A percentile compares a stretch with the other conserved stretches of the same genome.
Conservation (phyloP, 2,329 filamentous ascomycete genomes). For the Pezicula carpinea region DNA sequence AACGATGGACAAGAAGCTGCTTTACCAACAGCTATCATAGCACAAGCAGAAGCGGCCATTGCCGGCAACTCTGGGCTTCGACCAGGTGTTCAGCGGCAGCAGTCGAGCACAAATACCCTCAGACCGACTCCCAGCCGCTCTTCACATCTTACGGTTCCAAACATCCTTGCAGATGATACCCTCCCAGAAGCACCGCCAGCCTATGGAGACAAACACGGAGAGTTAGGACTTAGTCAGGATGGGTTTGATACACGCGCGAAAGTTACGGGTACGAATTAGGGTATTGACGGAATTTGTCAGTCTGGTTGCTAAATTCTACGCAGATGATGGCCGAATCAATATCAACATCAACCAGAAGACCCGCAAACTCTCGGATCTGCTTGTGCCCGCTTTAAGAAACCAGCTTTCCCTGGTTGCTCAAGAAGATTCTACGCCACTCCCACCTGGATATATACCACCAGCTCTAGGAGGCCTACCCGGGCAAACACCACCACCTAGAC, state of each 20-base stretch:
- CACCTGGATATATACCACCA: slow-evolving; percentile 69
- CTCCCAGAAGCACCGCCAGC: slow-evolving; percentile 40
- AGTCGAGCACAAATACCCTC: neutral
- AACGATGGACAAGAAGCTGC: slow-evolving; percentile 24
- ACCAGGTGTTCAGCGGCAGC: neutral
- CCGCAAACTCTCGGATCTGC: slow-evolving; percentile 58
- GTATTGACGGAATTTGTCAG: neutral
- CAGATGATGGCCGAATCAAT: slow-evolving; percentile 72
- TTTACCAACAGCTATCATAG: slow-evolving; percentile 8
- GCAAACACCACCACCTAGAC: slow-evolving; percentile 49
- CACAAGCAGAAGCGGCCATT: slow-evolving; percentile 12
- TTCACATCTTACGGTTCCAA: slow-evolving; percentile 15
- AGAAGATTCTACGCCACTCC: slow-evolving; percentile 46
- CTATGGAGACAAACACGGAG: slow-evolving; percentile 53
- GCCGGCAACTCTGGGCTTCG: slow-evolving; percentile 4
- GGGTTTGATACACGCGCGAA: slow-evolving; percentile 59
- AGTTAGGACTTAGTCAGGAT: slow-evolving; percentile 55
- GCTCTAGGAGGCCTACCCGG: slow-evolving; percentile 62
- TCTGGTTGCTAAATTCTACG: neutral
- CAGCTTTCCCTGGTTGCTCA: slow-evolving; percentile 38
- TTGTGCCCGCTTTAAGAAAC: slow-evolving; percentile 59
- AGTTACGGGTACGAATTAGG: slow-evolving; percentile 43
- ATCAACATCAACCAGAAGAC: slow-evolving; percentile 74
- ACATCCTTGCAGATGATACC: slow-evolving; percentile 10
- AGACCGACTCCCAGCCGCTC: neutral